Evolutionary conservation across 2,329 filamentous ascomycete genomes (phyloP).

Genomic region (Clonostachys rhizophaga): DNA sequence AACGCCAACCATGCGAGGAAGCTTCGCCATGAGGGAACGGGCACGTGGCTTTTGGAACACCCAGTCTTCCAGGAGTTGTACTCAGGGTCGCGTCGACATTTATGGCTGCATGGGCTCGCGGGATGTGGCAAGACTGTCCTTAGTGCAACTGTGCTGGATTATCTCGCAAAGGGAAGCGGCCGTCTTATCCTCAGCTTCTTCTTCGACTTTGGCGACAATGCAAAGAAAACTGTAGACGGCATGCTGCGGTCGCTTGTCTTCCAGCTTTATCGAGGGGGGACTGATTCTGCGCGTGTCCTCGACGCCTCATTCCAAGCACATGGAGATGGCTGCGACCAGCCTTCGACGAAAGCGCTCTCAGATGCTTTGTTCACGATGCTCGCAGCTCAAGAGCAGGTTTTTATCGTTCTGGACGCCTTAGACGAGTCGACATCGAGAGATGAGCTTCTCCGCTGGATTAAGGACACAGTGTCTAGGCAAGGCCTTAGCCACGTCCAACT

Average conservation of each 20-base stretch:
- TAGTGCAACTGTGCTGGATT: constrained; percentile 1
- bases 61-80: neutral
- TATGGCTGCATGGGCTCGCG: constrained; percentile 1
- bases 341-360: neutral
- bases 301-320: neutral
- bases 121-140: constrained; percentile 3
- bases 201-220: neutral
- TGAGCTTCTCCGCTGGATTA: neutral
- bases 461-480: neutral
- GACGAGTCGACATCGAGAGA: neutral
- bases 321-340: neutral
- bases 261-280: neutral
- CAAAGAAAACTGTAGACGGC: neutral
- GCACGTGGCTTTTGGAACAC: constrained; percentile 1
- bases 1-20: constrained; percentile 1
- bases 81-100: neutral
- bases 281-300: neutral
- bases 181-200: neutral
- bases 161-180: neutral
- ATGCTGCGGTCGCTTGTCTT: neutral
- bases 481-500: neutral
- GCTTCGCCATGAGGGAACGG: neutral
- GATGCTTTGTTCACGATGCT: neutral
- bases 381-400: neutral
- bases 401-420: neutral